A percentile compares a stretch with the other conserved stretches of the same genome.
These are phyloP conservation scores for Wickerhamomyces subpelliculosus DNA, from an alignment of 805 yeast genomes.

Conservation along the genomic window DNA sequence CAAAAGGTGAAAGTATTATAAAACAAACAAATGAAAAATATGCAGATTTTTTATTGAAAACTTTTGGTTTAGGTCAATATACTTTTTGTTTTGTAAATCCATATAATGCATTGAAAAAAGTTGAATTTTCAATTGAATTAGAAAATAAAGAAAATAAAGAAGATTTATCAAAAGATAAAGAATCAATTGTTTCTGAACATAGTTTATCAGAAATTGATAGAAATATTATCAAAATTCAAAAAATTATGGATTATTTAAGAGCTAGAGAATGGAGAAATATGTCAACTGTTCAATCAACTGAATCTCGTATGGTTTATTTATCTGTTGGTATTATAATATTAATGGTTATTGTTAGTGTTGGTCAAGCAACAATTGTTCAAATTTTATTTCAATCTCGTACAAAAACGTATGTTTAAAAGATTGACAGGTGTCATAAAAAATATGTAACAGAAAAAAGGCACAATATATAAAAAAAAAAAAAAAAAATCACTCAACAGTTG, in stretches of 20 bases:
- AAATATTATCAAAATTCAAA: slow-evolving; percentile 50
- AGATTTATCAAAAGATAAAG: slow-evolving; percentile 34
- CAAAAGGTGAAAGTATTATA: slow-evolving; percentile 41
- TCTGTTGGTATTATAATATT: slow-evolving; percentile 63
- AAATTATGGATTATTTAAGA: slow-evolving; percentile 76
- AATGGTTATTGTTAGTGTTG: slow-evolving; percentile 70
- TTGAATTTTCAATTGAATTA: slow-evolving; percentile 52
- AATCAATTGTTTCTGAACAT: slow-evolving; percentile 44
- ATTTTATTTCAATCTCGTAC: slow-evolving; percentile 57
- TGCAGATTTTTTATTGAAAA: slow-evolving; percentile 54
- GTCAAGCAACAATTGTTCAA: slow-evolving; percentile 79
- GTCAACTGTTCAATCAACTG: slow-evolving; percentile 80
- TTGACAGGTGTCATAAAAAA: no score
- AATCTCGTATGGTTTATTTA: slow-evolving; percentile 70
- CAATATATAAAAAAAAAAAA: background rate
- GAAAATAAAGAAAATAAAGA: slow-evolving; percentile 31
- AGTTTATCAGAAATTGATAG: slow-evolving; percentile 53
- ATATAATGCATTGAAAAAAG: slow-evolving; percentile 57
- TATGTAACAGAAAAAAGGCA: no score
- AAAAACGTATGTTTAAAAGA: slow-evolving; percentile 28
- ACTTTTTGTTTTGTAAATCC: slow-evolving; percentile 61
- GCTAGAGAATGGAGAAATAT: slow-evolving; percentile 97
- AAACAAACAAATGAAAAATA: slow-evolving; percentile 52
- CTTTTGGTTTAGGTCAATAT: slow-evolving; percentile 54
- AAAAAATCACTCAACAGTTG: slow-evolving; percentile 1